Conservation (phyloP, 2,329 filamentous ascomycete species). For the Apiospora sp. region DNA sequence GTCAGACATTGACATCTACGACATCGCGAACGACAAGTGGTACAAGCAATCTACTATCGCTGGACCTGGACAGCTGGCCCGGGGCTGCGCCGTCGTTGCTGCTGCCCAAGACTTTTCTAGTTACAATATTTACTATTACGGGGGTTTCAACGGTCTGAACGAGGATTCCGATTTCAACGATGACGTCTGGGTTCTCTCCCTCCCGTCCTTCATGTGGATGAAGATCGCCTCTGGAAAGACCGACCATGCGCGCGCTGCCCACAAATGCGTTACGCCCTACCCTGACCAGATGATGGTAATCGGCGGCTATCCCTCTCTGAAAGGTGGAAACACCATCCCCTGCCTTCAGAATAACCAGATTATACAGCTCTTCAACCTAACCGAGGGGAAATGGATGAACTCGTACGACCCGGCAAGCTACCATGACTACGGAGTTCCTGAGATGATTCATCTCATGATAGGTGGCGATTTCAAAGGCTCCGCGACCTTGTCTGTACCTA, state of each 20-base stretch:
- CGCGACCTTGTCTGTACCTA: conserved; percentile 73
- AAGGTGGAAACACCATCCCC: conserved; percentile 32
- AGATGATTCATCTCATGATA: conserved; percentile 68
- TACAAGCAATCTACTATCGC: conserved; percentile 71
- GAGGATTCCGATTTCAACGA: conserved; percentile 54
- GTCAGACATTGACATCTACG: conserved; percentile 77
- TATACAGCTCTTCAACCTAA: conserved; percentile 77
- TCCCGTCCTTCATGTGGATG: conserved; percentile 85
- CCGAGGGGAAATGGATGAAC: conserved; percentile 71
- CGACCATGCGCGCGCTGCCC: conserved; percentile 71
- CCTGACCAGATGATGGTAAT: conserved; percentile 83
- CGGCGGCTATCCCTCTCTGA: conserved; percentile 65
- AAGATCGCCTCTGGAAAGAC: conserved; percentile 51
- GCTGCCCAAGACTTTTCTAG: conserved; percentile 74
- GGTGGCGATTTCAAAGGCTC: conserved; percentile 72
- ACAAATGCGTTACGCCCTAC: conserved; percentile 78
- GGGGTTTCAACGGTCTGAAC: conserved; percentile 70
- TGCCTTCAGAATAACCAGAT: conserved; percentile 61
- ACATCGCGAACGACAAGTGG: conserved; percentile 75
- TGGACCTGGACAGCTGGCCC: conserved; percentile 61
- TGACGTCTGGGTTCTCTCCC: conserved; percentile 81
- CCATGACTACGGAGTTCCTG: conserved; percentile 74
- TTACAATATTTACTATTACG: conserved; percentile 87
- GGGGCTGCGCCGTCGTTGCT: conserved; percentile 80
- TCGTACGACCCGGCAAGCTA: conserved; percentile 72